Base-by-base conservation (phyloP, 768 basidiomycete species). In the Gautieria morchelliformis region DNA sequence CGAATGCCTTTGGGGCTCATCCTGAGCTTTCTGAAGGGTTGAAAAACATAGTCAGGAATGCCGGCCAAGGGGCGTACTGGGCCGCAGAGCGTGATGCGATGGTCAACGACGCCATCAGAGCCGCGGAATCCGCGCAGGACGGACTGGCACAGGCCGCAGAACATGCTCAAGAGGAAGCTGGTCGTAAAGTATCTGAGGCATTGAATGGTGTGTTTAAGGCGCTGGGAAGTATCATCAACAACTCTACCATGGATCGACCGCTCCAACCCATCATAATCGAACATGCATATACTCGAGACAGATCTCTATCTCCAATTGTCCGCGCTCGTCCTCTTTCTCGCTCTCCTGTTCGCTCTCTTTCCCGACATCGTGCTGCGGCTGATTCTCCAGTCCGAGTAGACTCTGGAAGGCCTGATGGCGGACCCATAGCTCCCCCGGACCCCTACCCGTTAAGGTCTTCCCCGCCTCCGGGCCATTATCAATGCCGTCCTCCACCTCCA, bases 1-100 rank as follows among this genome's bases (percentile, higher is more conserved):
- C 76, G 42, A 70, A 67, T n/a, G 74, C 83, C 32, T 66, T 89
- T 44, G 71, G 78, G 0, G 67, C 79, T 5, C 85, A 90, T 62
- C 89, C 89, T 4, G 87, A 91, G 60, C 68, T 91, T 11, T 78
- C 84, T 3, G 83, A 86, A 56, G 78, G 77, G 45, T 66, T 91
- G 56, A 82, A 80, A 57, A 83, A 79, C 64, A 78, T 91, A 35
- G 66, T 82, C 46, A 71, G 72, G 51, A 87, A 89, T 61, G 73
- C 83, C 4, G 72, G 76, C 5, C 79, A 72, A 52, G 88, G 87
- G 22, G 72, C 77, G 9, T 90, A 91, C 65, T 91, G 85, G 87
- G 79, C 82, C 19, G 82, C 81, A 4, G 76, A 78, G 35, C 79
- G 77, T 53, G 55, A 54, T 44, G 24, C 45, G 14, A 37, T 56